These are phyloP conservation scores for Nannizziopsis arthrosporioides DNA, from an alignment of 2,329 filamentous ascomycete species.

Conservation along the genomic window DNA sequence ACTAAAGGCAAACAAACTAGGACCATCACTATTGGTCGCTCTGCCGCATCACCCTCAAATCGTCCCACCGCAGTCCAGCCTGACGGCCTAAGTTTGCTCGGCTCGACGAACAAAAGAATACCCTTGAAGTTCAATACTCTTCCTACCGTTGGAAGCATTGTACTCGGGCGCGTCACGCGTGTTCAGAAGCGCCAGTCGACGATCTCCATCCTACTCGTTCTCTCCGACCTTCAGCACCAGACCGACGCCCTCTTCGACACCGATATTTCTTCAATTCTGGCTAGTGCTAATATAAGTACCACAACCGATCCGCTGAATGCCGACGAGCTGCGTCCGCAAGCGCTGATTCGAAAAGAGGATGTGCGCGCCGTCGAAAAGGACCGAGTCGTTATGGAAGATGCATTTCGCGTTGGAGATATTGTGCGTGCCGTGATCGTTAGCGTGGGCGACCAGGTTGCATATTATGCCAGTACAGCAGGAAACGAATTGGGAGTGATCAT, in stretches of 20 bases:
- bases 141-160: conserved; percentile 66
- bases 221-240: conserved; percentile 30
- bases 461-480: conserved; percentile 83
- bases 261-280: conserved; percentile 27
- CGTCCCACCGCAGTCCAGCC: conserved; percentile 20
- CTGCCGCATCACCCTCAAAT: conserved; percentile 37
- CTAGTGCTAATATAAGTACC: conserved; percentile 19
- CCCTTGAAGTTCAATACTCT: conserved; percentile 52
- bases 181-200: conserved; percentile 76
- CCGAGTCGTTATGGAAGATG: conserved; percentile 78
- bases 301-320: conserved; percentile 29
- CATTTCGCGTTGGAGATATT: conserved; percentile 85
- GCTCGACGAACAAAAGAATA: conserved; percentile 13
- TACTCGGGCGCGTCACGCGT: conserved; percentile 75
- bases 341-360: conserved; percentile 76
- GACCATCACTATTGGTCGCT: conserved; percentile 22
- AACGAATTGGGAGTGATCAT: conserved; percentile 92
- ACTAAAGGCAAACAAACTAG: conserved; percentile 6
- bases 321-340: conserved; percentile 63
- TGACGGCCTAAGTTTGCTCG: conserved; percentile 18
- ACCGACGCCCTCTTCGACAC: conserved; percentile 16
- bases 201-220: conserved; percentile 74
- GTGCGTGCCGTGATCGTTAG: conserved; percentile 81
- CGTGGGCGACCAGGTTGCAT: conserved; percentile 84
- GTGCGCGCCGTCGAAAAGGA: conserved; percentile 94